Evolutionary conservation across 106 monocot species (phyloP).

Genomic region (Alisma plantagoaquatica): DNA sequence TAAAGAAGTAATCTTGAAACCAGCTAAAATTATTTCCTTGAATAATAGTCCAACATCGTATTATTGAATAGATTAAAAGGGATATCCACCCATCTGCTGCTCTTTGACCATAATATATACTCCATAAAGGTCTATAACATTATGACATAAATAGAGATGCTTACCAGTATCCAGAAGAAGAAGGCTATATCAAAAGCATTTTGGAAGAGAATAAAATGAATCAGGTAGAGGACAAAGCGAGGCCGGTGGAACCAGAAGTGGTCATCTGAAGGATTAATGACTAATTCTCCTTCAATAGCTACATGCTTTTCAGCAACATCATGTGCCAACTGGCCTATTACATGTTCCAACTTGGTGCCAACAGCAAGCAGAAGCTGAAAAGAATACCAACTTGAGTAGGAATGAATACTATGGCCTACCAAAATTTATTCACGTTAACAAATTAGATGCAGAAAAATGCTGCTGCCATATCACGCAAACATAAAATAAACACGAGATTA

Average conservation of each 20-base stretch:
- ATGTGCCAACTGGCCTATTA: constrained; percentile 42
- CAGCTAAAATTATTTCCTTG: not conserved
- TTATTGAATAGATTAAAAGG: no score
- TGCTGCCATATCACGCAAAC: no score
- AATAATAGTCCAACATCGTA: no score
- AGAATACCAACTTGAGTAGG: no score
- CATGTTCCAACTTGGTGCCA: constrained; percentile 55
- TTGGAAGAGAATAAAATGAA: constrained; percentile 58
- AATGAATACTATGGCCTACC: no score
- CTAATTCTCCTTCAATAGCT: constrained; percentile 19
- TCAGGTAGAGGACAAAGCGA: constrained; percentile 30
- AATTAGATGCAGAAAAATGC: no score
- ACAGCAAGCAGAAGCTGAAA: constrained; percentile 45
- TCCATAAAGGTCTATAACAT: not conserved
- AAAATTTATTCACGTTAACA: no score
- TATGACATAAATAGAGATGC: not conserved
- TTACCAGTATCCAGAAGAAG: constrained; percentile 60
- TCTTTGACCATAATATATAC: not conserved
- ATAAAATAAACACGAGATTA: no score
- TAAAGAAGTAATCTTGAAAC: not conserved
- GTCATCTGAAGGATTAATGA: constrained; percentile 37
- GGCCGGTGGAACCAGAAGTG: constrained; percentile 45
- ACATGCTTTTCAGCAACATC: constrained; percentile 37
- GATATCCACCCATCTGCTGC: no score
- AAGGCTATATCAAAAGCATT: constrained; percentile 51